A percentile compares a stretch with the other conserved stretches of the same genome.
phyloP scores from a whole-genome alignment of 2,329 filamentous ascomycete genomes.

The Tolypocladium tropicale region DNA sequence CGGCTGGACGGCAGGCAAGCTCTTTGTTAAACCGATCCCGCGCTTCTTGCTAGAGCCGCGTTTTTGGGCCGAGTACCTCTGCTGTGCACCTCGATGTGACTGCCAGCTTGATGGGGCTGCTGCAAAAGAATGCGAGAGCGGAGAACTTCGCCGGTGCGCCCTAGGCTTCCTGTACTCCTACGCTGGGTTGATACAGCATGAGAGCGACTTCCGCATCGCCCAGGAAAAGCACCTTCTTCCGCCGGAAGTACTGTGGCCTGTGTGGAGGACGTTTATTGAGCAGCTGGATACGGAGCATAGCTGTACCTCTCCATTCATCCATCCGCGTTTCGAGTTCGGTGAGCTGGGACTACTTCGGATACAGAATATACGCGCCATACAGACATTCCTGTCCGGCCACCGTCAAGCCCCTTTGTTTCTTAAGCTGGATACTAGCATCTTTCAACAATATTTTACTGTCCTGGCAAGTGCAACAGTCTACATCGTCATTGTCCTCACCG shows the following conservation, averaged over 20 bases:
- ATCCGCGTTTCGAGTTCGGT: conserved; percentile 28
- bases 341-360: conserved; percentile 26
- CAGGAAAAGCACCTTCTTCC: conserved; percentile 21
- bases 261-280: conserved; percentile 21
- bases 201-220: conserved; percentile 26
- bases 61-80: conserved; percentile 3
- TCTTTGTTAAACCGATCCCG: conserved; percentile 24
- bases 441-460: conserved; percentile 30
- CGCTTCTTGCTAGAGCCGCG: conserved; percentile 19
- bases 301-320: conserved; percentile 15
- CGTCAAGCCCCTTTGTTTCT: no score
- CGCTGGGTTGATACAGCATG: conserved; percentile 12
- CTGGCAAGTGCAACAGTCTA: conserved; percentile 29
- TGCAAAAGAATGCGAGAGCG: not conserved
- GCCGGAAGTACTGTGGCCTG: conserved; percentile 19
- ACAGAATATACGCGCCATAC: conserved; percentile 28
- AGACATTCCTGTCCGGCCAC: conserved; percentile 9
- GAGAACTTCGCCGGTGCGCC: conserved; percentile 1
- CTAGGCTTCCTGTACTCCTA: conserved; percentile 6
- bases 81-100: not conserved
- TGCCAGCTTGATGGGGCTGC: not conserved
- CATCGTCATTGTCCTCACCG: conserved; percentile 33
- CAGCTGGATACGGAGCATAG: conserved; percentile 19
- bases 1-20: conserved; percentile 11
- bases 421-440: conserved; percentile 24